Percentiles rank a stretch among this genome's conserved stretches.
Evolutionary conservation across 208 protist species (phyloP).

Genomic region (Leptomonas seymouri): DNA sequence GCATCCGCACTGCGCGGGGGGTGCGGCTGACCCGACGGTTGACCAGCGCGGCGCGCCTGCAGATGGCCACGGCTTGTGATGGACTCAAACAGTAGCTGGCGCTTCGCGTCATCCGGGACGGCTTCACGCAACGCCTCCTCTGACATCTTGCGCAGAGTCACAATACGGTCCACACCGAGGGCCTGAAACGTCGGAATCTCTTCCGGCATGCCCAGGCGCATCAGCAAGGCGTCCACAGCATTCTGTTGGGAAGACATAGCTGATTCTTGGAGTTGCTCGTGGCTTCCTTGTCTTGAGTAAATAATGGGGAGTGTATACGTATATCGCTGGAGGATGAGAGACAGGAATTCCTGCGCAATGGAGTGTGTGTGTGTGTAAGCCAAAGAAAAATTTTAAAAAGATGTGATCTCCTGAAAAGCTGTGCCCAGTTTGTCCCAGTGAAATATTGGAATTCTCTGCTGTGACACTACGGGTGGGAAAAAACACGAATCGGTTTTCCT

Average conservation of each 20-base stretch:
- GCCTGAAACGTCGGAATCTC: constrained; percentile 70
- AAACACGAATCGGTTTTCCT: background rate
- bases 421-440: background rate
- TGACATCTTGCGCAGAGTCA: constrained; percentile 73
- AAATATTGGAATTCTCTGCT: constrained; percentile 4
- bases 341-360: background rate
- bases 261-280: background rate
- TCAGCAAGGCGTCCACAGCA: constrained; percentile 78
- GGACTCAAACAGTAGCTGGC: constrained; percentile 63
- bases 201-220: constrained; percentile 77
- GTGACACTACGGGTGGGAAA: background rate
- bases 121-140: constrained; percentile 62
- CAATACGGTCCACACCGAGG: constrained; percentile 73
- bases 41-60: constrained; percentile 44
- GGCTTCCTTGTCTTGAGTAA: background rate
- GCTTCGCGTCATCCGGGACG: constrained; percentile 80
- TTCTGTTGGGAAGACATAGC: constrained; percentile 36
- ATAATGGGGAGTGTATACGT: background rate
- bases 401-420: too few relatives aligned
- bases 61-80: constrained; percentile 71
- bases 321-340: background rate
- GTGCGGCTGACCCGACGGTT: constrained; percentile 35
- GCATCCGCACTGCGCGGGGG: constrained; percentile 44
- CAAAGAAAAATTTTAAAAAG: too few relatives aligned
- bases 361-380: background rate